Percentiles rank a stretch among this genome's conserved stretches.
phyloP scores from a whole-genome alignment of 116 monocot genomes.

The Cymodocea nodosa region DNA sequence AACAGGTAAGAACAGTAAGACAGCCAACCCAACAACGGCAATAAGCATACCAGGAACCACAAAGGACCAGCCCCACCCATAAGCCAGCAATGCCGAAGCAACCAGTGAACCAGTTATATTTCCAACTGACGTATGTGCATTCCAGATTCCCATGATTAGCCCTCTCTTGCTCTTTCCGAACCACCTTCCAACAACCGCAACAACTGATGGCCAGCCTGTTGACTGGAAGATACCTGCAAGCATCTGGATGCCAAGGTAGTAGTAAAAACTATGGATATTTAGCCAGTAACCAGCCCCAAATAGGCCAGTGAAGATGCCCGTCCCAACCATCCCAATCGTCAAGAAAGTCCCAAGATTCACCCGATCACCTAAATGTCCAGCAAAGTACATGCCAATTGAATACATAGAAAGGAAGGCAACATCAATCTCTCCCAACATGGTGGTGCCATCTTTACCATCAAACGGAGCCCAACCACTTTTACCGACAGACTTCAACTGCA shows the following conservation, averaged over 20 bases:
- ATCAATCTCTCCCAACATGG: conserved; percentile 61
- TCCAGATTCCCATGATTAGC: conserved; percentile 85
- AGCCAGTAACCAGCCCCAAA: conserved; percentile 78
- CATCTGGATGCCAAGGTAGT: conserved; percentile 56
- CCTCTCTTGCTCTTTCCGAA: conserved; percentile 79
- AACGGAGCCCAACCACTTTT: conserved; percentile 67
- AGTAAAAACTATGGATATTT: conserved; percentile 54
- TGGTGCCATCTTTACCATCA: conserved; percentile 31
- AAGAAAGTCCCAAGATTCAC: conserved; percentile 47
- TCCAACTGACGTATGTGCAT: conserved; percentile 75
- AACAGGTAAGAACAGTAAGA: conserved; percentile 58
- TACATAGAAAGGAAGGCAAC: conserved; percentile 66
- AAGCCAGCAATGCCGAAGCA: conserved; percentile 47
- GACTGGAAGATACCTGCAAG: conserved; percentile 67
- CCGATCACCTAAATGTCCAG: conserved; percentile 51
- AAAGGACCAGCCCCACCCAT: conserved; percentile 87
- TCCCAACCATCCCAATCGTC: conserved; percentile 60
- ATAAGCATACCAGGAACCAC: conserved; percentile 53
- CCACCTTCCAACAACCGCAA: conserved; percentile 70
- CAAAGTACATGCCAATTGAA: conserved; percentile 69
- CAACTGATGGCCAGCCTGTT: conserved; percentile 80
- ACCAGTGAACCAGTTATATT: conserved; percentile 67
- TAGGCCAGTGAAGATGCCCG: conserved; percentile 53
- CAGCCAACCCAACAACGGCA: conserved; percentile 33
- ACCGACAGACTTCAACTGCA: background rate